These are phyloP conservation scores for Flueggea neowawraea DNA, from an alignment of 441 rosid genomes.

Conservation along the genomic window DNA sequence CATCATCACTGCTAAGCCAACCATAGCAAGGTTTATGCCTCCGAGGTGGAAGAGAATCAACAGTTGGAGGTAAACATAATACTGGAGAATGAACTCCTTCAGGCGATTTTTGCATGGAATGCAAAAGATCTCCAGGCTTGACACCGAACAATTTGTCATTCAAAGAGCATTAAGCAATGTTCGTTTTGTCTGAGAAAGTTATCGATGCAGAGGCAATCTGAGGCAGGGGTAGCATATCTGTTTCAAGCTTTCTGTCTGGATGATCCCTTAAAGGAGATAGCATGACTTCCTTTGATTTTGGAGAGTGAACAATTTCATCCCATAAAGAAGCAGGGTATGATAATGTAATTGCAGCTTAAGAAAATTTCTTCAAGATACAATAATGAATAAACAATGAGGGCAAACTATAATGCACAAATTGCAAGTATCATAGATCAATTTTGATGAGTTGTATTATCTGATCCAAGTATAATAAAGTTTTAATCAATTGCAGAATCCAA, in stretches of 20 bases:
- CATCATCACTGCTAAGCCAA: slow-evolving; percentile 27
- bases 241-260: neutral
- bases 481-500: too few relatives aligned
- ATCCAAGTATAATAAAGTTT: too few relatives aligned
- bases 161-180: slow-evolving; percentile 1
- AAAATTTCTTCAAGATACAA: neutral
- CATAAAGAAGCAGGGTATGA: neutral
- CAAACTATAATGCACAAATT: neutral
- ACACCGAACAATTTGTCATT: slow-evolving; percentile 5
- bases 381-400: neutral
- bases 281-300: neutral
- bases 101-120: slow-evolving; percentile 1
- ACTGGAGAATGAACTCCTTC: slow-evolving; percentile 4
- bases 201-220: too few relatives aligned
- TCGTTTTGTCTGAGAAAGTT: neutral
- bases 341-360: neutral
- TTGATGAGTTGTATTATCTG: too few relatives aligned
- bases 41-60: neutral
- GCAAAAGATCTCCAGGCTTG: slow-evolving; percentile 1
- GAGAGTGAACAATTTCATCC: neutral
- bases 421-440: too few relatives aligned
- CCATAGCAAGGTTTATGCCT: slow-evolving; percentile 22
- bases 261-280: neutral
- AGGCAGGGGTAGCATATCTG: neutral
- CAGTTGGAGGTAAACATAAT: neutral